phyloP scores from a whole-genome alignment of 306 rosid species.

The Argentina anserina region DNA sequence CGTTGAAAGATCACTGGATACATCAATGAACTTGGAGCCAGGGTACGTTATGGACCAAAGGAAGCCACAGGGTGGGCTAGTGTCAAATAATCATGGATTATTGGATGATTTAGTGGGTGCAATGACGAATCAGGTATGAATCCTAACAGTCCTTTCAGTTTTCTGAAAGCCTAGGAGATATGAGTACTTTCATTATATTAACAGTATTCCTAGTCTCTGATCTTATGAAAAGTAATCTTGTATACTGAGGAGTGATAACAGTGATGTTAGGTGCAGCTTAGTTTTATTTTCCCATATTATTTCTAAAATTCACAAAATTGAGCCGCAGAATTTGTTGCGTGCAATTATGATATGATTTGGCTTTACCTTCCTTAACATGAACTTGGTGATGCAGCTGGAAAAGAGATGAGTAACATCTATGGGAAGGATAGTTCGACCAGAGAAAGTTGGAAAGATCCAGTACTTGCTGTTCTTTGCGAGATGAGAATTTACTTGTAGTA shows the following conservation, averaged over 20 bases:
- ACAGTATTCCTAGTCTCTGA: not conserved
- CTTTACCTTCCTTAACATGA: not conserved
- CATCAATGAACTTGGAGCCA: slow-evolving; percentile 34
- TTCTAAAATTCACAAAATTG: not conserved
- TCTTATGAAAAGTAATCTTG: not conserved
- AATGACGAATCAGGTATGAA: slow-evolving; percentile 72
- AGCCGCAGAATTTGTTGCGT: not conserved
- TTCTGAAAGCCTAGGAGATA: not conserved
- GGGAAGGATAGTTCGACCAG: slow-evolving; percentile 40
- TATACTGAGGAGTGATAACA: not conserved
- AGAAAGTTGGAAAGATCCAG: not conserved
- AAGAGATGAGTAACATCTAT: slow-evolving; percentile 42
- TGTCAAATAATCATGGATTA: slow-evolving; percentile 56
- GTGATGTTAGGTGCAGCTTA: not conserved
- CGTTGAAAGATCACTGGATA: slow-evolving; percentile 34
- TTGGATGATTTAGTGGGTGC: slow-evolving; percentile 73
- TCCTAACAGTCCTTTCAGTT: not conserved
- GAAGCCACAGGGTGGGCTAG: slow-evolving; percentile 39
- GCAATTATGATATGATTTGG: not conserved
- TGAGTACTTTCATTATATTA: not conserved
- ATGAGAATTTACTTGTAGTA: slow-evolving; percentile 33
- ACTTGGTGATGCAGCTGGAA: slow-evolving; percentile 56
- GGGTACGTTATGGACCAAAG: slow-evolving; percentile 51
- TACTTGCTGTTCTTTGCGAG: slow-evolving; percentile 8
- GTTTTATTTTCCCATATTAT: not conserved